phyloP scores from a whole-genome alignment of 768 basidiomycete genomes.

The Pilatotrama ljubarskyi region DNA sequence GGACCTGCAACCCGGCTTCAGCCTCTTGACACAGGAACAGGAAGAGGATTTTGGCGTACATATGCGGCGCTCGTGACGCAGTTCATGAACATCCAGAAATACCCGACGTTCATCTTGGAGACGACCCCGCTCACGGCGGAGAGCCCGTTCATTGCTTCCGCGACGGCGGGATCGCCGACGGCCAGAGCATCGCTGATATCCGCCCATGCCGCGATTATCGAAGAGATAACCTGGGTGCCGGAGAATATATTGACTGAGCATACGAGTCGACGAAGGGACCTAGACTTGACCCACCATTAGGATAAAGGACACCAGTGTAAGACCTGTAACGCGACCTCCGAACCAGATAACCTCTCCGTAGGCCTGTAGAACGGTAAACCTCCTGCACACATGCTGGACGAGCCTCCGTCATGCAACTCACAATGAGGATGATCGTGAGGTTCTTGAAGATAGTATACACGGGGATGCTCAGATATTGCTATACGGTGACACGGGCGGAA shows the following conservation, averaged over 20 bases:
- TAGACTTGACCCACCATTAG: slow-evolving; percentile 69
- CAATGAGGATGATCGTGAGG: slow-evolving; percentile 97
- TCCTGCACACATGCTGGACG: neutral
- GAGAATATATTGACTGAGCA: neutral
- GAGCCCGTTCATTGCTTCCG: slow-evolving; percentile 30
- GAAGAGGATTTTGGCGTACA: slow-evolving; percentile 46
- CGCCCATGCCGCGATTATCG: slow-evolving; percentile 94
- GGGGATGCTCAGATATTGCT: slow-evolving; percentile 98
- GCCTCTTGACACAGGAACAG: neutral
- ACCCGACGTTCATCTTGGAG: slow-evolving; percentile 71
- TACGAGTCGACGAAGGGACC: too few relatives aligned
- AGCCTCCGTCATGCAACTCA: slow-evolving; percentile 38
- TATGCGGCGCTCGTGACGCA: slow-evolving; percentile 89
- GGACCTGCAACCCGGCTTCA: slow-evolving; percentile 56
- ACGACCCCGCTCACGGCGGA: slow-evolving; percentile 47
- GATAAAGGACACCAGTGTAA: slow-evolving; percentile 87
- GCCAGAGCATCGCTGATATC: slow-evolving; percentile 61
- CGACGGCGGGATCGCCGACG: slow-evolving; percentile 30
- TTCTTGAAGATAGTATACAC: slow-evolving; percentile 99
- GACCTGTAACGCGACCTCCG: slow-evolving; percentile 80
- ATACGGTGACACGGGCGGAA: neutral
- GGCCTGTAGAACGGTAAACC: slow-evolving; percentile 51
- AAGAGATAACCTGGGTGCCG: slow-evolving; percentile 76
- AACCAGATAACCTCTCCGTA: slow-evolving; percentile 99
- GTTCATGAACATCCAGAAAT: slow-evolving; percentile 96